Evolutionary conservation across 2,329 filamentous ascomycete species (phyloP).

Genomic region (Curvularia sp.): DNA sequence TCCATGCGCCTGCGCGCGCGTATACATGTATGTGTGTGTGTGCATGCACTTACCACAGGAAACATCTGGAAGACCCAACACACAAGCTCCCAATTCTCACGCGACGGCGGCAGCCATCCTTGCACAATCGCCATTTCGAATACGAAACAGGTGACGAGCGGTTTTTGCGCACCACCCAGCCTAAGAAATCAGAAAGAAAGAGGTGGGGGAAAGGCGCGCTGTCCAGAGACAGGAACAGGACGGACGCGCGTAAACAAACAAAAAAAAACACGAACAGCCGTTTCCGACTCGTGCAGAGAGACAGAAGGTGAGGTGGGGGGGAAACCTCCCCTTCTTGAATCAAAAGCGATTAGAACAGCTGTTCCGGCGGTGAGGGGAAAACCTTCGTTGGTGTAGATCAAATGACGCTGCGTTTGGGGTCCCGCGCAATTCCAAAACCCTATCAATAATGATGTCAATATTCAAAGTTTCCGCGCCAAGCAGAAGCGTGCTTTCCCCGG

Average conservation of each 20-base stretch:
- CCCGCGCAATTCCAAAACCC: not conserved
- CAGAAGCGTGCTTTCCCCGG: conserved; percentile 12
- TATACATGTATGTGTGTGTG: too few relatives aligned
- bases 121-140: conserved; percentile 53
- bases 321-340: too few relatives aligned
- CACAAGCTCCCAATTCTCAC: conserved; percentile 59
- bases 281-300: too few relatives aligned
- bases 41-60: conserved; percentile 53
- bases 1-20: not conserved
- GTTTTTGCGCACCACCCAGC: too few relatives aligned
- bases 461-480: conserved; percentile 22
- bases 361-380: not conserved
- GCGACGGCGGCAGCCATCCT: conserved; percentile 57
- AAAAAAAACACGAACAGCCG: too few relatives aligned
- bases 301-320: too few relatives aligned
- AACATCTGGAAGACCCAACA: conserved; percentile 59
- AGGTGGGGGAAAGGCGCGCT: too few relatives aligned
- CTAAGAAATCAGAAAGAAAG: too few relatives aligned
- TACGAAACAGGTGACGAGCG: not conserved
- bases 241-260: too few relatives aligned
- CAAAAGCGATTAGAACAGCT: too few relatives aligned
- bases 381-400: not conserved
- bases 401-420: not conserved
- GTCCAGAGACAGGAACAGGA: too few relatives aligned
- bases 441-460: conserved; percentile 26